A percentile compares a stretch with the other conserved stretches of the same genome.
phyloP scores from a whole-genome alignment of 495 filamentous ascomycete species.

The Bombardia bombarda region DNA sequence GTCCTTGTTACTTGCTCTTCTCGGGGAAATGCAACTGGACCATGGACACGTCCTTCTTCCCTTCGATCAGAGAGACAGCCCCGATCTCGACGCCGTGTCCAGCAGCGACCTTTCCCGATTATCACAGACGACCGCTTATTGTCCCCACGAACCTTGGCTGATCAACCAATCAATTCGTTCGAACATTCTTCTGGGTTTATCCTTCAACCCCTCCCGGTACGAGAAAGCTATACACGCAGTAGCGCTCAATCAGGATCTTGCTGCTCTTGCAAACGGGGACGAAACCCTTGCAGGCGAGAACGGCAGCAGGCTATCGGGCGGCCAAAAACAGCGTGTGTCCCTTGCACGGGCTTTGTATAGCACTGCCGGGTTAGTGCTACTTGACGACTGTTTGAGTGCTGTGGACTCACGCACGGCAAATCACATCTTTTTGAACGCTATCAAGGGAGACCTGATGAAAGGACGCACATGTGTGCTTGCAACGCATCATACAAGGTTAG shows the following conservation, averaged over 20 bases:
- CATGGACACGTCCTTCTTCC: slow-evolving; percentile 7
- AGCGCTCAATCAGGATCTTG: slow-evolving; percentile 70
- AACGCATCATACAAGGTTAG: slow-evolving; percentile 11
- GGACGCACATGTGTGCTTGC: slow-evolving; percentile 11
- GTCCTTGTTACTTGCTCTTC: slow-evolving; percentile 10
- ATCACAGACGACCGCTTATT: slow-evolving; percentile 3
- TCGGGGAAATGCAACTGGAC: slow-evolving; percentile 13
- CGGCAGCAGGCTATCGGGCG: slow-evolving; percentile 77
- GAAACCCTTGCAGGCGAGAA: slow-evolving; percentile 78
- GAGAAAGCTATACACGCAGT: slow-evolving; percentile 73
- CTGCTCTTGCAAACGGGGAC: slow-evolving; percentile 71
- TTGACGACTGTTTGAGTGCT: slow-evolving; percentile 77
- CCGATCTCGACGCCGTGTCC: slow-evolving; percentile 1
- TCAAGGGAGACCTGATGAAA: slow-evolving; percentile 6
- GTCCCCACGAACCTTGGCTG: slow-evolving; percentile 32
- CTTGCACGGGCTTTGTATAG: slow-evolving; percentile 81
- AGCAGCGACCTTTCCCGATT: too few species aligned
- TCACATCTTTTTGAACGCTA: slow-evolving; percentile 4
- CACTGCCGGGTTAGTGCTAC: slow-evolving; percentile 70
- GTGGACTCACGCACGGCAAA: slow-evolving; percentile 44
- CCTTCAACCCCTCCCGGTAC: slow-evolving; percentile 56
- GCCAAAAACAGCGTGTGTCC: slow-evolving; percentile 76
- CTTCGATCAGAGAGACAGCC: neutral
- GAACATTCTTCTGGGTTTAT: slow-evolving; percentile 34
- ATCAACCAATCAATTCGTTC: slow-evolving; percentile 34